Base-by-base conservation (phyloP, 2,329 filamentous ascomycete species). In the Samsoniella hepiali region DNA sequence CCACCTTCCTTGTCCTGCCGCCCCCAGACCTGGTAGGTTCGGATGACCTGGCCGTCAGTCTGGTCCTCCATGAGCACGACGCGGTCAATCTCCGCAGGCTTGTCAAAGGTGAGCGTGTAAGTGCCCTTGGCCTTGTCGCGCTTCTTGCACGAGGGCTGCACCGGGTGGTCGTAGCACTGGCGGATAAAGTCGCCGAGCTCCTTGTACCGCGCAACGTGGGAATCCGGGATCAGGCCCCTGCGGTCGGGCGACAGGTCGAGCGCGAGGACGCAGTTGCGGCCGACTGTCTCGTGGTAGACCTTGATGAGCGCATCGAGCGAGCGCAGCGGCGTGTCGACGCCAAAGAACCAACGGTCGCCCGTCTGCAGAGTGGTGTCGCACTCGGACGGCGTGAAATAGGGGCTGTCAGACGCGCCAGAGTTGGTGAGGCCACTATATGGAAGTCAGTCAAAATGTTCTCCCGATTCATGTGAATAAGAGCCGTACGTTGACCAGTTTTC, bases 11-110 rank as follows among this genome's bases (percentile, higher is more conserved):
- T 65, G 36, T 64, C 66, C 11, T 68, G 40, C 34, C 61, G 67
- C 4, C 65, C 69, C 27, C 63, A 68, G 17, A 71, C 67, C 27
- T 67, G 54, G 38, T 71, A 71, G 5, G 68, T 64, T 4, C 69
- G 66, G 34, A 71, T 67, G 1, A 71, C 68, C 47, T 71, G 69
- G 31, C 69, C 69, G 42, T 67, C 62, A 2, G 65, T 65, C 55
- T 71, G 69, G 56, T 70, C 69, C 50, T 71, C 69, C 69, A 71
- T 71, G n/a, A 71, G 54, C 4, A 67, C 65, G 10, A 71, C 65
- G 9, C 69, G 67, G 45, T 71, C 68, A 27, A 70, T 65, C 8
- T 65, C 58, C 2, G 65, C 65, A 6, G 66, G 63, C 29, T 66
- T 53, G 1, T 63, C 66, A 32, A 69, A 70, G 3, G 47, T 60